Conservation (phyloP, 2,329 filamentous ascomycete species). For the Diaporthe sp. region DNA sequence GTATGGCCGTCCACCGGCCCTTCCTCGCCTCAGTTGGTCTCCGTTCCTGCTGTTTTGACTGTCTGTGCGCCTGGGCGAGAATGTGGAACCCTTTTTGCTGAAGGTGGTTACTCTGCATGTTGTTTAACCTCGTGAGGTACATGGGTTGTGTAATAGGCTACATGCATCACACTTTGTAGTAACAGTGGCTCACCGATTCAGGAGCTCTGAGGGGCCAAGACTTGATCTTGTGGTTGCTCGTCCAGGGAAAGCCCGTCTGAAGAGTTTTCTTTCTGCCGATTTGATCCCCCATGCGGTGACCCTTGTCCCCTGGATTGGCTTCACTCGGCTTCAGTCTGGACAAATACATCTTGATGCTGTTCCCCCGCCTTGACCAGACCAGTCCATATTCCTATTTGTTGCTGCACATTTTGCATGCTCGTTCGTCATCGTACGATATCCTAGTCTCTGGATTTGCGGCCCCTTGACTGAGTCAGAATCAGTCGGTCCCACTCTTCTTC, state of each 20-base stretch:
- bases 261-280: slow-evolving; percentile 29
- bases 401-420: neutral
- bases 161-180: too few relatives aligned
- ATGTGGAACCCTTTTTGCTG: neutral
- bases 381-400: neutral
- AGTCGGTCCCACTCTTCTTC: neutral
- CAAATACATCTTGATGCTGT: slow-evolving; percentile 24
- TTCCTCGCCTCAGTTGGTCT: neutral
- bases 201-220: slow-evolving; percentile 32
- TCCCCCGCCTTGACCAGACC: neutral
- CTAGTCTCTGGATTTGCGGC: neutral
- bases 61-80: neutral
- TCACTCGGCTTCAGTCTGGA: neutral
- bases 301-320: slow-evolving; percentile 4
- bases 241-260: slow-evolving; percentile 1
- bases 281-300: neutral
- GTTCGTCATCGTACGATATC: slow-evolving; percentile 12
- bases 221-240: neutral
- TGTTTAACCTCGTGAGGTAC: neutral
- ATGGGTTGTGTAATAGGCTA: neutral
- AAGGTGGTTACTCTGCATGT: neutral
- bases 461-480: slow-evolving; percentile 1
- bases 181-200: slow-evolving; percentile 32
- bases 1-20: neutral
- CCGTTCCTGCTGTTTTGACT: neutral